Base-by-base conservation (phyloP, 2,329 filamentous ascomycete genomes). In the Exophiala sp. region DNA sequence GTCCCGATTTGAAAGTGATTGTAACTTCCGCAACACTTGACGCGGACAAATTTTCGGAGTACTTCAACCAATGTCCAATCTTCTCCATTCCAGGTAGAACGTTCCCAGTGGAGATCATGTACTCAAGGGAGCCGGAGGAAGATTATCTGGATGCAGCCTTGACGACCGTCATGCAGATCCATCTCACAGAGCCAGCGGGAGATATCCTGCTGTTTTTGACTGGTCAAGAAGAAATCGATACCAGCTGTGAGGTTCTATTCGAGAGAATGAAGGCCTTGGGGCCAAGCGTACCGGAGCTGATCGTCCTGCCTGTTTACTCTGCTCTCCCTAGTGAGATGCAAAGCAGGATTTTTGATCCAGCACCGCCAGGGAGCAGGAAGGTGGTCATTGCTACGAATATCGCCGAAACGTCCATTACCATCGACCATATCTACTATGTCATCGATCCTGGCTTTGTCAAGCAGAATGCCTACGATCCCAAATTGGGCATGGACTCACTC, bases 331-430 rank as follows among this genome's bases (percentile, higher is more conserved):
- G 86, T 58, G 95, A 99, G 70, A 91, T 95, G 77, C 92, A 96
- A 67, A 94, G 87, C 64, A 83, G 83, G 53, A 96, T 99, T 58
- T 99, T 99, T 67, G 94, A 99, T 29, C 91, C 92, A 2, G 89
- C 94, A 0, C 90, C 92, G 0, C 79, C 86, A 0, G 92, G 92
- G 12, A 85, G 83, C 50, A 82, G 94, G 52, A 99, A 99, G 71
- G 91, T 97, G 1, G 90, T 99, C 55, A 95, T 99, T 67, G 94
- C 94, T 2, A 99, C 94, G 34, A 99, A 99, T 65, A 99, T 99
- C 66, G 94, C 94, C 1, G 94, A 99, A 68, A 99, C 94, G 0
- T 96, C 90, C 50, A 94, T 99, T 66, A 99, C 94, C 0, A 97
- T 99, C 61, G 94, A 99, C 68, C 88, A 92, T 45, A 96, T 99